phyloP scores from a whole-genome alignment of 2,329 filamentous ascomycete genomes.

The Parasarocladium wereldwijsianum region DNA sequence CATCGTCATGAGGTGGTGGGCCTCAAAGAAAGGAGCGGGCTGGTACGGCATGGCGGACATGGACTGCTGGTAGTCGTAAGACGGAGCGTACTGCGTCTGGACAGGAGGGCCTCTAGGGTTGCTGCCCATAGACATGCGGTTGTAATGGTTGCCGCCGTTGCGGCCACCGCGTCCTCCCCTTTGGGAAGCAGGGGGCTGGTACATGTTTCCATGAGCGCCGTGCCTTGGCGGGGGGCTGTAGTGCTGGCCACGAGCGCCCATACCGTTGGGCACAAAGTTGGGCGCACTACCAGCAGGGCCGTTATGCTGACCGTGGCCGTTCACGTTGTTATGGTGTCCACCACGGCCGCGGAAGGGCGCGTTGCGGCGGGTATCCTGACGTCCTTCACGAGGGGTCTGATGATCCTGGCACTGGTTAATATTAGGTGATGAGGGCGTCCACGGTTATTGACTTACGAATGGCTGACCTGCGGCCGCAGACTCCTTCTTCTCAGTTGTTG shows the following conservation, averaged over 20 bases:
- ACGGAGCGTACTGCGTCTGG: conserved; percentile 18
- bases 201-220: conserved; percentile 20
- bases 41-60: conserved; percentile 20
- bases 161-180: conserved; percentile 20
- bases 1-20: conserved; percentile 23
- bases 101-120: conserved; percentile 19
- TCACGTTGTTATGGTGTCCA: conserved; percentile 23
- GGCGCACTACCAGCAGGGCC: conserved; percentile 8
- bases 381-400: conserved; percentile 18
- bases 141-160: conserved; percentile 18
- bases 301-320: conserved; percentile 17
- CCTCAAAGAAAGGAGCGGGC: conserved; percentile 34
- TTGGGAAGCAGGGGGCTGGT: conserved; percentile 16
- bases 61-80: conserved; percentile 25
- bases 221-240: conserved; percentile 31
- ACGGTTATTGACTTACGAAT: conserved; percentile 20
- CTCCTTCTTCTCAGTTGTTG: conserved; percentile 27
- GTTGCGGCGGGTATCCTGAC: background rate
- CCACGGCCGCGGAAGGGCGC: conserved; percentile 31
- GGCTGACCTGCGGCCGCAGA: conserved; percentile 14
- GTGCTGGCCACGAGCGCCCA: conserved; percentile 17
- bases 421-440: background rate
- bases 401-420: conserved; percentile 12
- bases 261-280: conserved; percentile 19
- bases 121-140: conserved; percentile 25